A percentile compares a stretch with the other conserved stretches of the same genome.
phyloP scores from a whole-genome alignment of 2,329 filamentous ascomycete species.

The Aplosporella prunicola region DNA sequence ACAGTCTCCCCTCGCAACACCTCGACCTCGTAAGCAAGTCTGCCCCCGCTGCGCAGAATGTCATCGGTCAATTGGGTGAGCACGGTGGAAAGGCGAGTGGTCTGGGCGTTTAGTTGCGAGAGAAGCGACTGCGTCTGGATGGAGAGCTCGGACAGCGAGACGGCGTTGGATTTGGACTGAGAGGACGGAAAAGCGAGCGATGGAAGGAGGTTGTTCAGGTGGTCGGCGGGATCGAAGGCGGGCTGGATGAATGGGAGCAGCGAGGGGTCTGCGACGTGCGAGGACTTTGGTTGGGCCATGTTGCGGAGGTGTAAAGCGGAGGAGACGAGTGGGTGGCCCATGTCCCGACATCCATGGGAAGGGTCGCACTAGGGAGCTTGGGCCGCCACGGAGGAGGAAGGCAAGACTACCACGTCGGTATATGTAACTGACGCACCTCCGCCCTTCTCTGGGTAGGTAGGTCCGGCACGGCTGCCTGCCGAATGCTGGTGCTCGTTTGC shows the following conservation, averaged over 20 bases:
- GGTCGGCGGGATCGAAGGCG: slow-evolving; percentile 73
- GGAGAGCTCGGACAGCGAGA: slow-evolving; percentile 66
- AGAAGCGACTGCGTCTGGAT: slow-evolving; percentile 75
- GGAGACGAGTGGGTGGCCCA: no score
- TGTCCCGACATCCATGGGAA: no score
- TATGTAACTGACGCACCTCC: no score
- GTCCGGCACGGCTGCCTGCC: no score
- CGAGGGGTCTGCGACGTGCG: slow-evolving; percentile 61
- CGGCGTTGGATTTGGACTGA: slow-evolving; percentile 31
- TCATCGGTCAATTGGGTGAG: slow-evolving; percentile 90
- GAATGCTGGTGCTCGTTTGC: no score
- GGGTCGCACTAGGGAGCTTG: no score
- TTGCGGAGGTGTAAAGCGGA: background rate
- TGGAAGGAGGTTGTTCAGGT: slow-evolving; percentile 72
- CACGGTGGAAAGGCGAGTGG: slow-evolving; percentile 67
- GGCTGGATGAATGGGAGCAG: slow-evolving; percentile 66
- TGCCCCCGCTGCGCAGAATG: slow-evolving; percentile 78
- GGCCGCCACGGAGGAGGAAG: no score
- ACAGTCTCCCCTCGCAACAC: slow-evolving; percentile 80
- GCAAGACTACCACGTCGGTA: no score
- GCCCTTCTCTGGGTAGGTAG: no score
- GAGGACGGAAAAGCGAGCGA: slow-evolving; percentile 45
- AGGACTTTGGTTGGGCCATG: slow-evolving; percentile 17
- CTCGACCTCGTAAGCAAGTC: slow-evolving; percentile 90
- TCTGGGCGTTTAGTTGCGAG: slow-evolving; percentile 81